These are phyloP conservation scores for Mycena venus DNA, from an alignment of 768 basidiomycete species.

Conservation along the genomic window DNA sequence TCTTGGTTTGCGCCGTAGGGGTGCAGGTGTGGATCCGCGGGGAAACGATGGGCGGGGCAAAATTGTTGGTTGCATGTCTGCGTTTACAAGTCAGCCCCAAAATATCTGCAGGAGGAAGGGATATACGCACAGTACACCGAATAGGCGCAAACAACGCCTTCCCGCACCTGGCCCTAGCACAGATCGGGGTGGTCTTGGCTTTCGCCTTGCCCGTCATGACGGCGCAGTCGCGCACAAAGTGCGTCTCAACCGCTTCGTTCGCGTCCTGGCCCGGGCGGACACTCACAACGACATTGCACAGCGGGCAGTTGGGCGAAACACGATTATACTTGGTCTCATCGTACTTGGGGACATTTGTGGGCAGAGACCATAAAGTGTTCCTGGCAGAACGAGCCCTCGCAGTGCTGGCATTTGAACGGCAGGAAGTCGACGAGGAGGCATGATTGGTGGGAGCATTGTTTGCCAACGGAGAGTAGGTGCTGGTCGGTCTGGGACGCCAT, in stretches of 20 bases:
- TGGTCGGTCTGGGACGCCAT: conserved; percentile 53
- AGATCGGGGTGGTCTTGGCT: conserved; percentile 65
- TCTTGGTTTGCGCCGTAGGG: conserved; percentile 25
- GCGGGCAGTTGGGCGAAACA: conserved; percentile 83
- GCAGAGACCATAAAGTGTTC: conserved; percentile 82
- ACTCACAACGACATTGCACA: conserved; percentile 83
- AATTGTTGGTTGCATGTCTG: conserved; percentile 82
- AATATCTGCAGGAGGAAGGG: background rate
- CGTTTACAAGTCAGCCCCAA: background rate
- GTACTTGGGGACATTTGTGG: conserved; percentile 78
- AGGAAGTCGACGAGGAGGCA: conserved; percentile 87
- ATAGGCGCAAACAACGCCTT: conserved; percentile 85
- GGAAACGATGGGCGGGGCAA: conserved; percentile 86
- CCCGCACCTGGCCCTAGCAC: conserved; percentile 73
- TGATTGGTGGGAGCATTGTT: conserved; percentile 75
- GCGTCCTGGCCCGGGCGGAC: conserved; percentile 85
- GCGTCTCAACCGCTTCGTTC: conserved; percentile 84
- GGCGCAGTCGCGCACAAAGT: conserved; percentile 75
- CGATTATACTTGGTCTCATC: conserved; percentile 80
- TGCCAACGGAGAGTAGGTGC: conserved; percentile 76
- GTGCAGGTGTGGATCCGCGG: conserved; percentile 76
- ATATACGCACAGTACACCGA: conserved; percentile 72
- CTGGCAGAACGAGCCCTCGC: conserved; percentile 76
- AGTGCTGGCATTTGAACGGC: conserved; percentile 90
- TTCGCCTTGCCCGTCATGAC: conserved; percentile 75